Percentiles rank a stretch among this genome's conserved stretches.
phyloP scores from a whole-genome alignment of 2,329 filamentous ascomycete genomes.

The Blastomyces parvus region DNA sequence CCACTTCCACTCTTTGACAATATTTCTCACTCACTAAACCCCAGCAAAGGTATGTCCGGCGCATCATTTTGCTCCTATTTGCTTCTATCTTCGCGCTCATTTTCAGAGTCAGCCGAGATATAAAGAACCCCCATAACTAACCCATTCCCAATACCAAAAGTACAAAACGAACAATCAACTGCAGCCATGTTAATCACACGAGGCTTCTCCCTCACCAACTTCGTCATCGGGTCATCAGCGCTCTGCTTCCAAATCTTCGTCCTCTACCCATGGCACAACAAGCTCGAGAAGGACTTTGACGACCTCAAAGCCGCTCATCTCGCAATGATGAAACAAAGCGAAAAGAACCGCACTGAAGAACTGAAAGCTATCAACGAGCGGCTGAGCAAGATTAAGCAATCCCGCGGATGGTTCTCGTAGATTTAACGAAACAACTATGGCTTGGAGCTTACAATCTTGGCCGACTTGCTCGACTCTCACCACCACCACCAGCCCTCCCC shows the following conservation, averaged over 20 bases:
- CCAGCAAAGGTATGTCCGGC: not conserved
- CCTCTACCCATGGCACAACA: conserved; percentile 60
- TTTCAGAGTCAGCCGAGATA: not conserved
- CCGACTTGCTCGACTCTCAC: not conserved
- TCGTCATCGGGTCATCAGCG: conserved; percentile 55
- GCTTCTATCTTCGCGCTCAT: not conserved
- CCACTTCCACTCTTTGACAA: not conserved
- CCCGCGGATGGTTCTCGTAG: conserved; percentile 1
- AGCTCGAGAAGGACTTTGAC: conserved; percentile 54
- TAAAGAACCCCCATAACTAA: not conserved
- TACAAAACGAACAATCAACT: not conserved
- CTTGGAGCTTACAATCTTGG: not conserved
- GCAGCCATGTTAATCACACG: conserved; percentile 39
- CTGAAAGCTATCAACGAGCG: conserved; percentile 13
- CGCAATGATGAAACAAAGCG: conserved; percentile 22
- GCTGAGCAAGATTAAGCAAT: conserved; percentile 8
- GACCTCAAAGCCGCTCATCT: conserved; percentile 50
- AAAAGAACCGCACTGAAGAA: conserved; percentile 12
- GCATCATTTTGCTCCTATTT: not conserved
- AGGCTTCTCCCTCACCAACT: conserved; percentile 54
- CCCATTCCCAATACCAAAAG: not conserved
- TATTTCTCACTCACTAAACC: not conserved
- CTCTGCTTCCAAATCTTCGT: conserved; percentile 60
- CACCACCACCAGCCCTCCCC: no score
- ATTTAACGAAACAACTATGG: not conserved